These are phyloP conservation scores for Cordyceps tenuipes DNA, from an alignment of 2,329 filamentous ascomycete genomes.

Conservation along the genomic window DNA sequence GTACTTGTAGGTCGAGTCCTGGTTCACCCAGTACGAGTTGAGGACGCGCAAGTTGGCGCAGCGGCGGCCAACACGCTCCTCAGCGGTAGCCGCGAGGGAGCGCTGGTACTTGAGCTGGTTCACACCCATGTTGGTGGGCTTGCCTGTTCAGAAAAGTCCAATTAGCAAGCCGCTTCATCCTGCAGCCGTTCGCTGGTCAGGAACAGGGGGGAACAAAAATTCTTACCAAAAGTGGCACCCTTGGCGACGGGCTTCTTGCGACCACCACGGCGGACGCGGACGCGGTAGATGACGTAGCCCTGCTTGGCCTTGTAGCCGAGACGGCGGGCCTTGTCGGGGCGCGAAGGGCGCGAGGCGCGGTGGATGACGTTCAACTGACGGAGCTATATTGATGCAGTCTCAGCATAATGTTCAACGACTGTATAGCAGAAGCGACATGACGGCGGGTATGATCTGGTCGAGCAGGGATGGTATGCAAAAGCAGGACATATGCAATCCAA, in stretches of 20 bases:
- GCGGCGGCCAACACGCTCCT: conserved; percentile 99
- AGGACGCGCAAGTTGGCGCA: conserved; percentile 98
- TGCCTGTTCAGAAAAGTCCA: conserved; percentile 54
- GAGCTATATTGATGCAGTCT: conserved; percentile 99
- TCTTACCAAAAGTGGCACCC: conserved; percentile 96
- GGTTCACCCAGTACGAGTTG: conserved; percentile 99
- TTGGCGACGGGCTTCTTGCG: conserved; percentile 94
- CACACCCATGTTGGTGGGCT: conserved; percentile 99
- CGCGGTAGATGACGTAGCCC: conserved; percentile 99
- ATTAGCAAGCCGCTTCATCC: not conserved
- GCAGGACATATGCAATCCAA: not conserved
- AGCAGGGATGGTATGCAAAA: not conserved
- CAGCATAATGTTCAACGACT: conserved; percentile 99
- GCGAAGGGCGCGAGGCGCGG: conserved; percentile 94
- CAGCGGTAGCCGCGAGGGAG: conserved; percentile 92
- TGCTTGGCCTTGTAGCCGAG: conserved; percentile 99
- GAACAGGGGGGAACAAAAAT: conserved; percentile 15
- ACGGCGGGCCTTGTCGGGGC: conserved; percentile 99
- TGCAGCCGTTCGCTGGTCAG: not conserved
- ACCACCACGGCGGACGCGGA: conserved; percentile 96
- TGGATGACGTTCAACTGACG: conserved; percentile 99
- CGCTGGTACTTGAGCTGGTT: conserved; percentile 99
- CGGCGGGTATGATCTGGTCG: not conserved
- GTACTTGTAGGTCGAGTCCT: conserved; percentile 99
- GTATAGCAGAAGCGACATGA: conserved; percentile 58